Evolutionary conservation across 345 rosid genomes (phyloP), one percentile per base, ranked within the genome.

Genomic region (Eutrema yunnanense): DNA sequence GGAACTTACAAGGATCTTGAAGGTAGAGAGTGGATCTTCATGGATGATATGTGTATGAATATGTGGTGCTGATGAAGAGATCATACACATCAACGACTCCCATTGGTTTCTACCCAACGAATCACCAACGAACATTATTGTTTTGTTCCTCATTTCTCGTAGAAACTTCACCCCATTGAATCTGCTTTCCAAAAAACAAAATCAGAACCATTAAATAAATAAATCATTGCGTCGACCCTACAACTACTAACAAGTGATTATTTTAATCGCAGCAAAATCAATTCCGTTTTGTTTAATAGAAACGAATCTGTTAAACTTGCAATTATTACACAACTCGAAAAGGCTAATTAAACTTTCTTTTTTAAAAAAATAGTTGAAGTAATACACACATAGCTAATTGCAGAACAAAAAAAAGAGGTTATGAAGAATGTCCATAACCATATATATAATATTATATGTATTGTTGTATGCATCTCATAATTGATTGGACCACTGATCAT

Each of bases 81-180:
- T 83, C 96, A 95, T 73, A 60, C 99, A 95, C 52, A 85, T 81
- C 86, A 95, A 79, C 32, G 99, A 92, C 82, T 94, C 90, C 92
- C 92, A 94, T 76, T 94, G 98, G 65, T 94, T 90, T 72, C 87
- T 79, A 3, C 97, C 93, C 40, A 95, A 71, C 1, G 99, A 95
- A 72, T 92, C 99, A 57, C 99, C 99, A 40, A 92, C 99, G 70
- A 92, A 92, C 96, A 92, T 88, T 75, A 95, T 73, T 0, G 78
- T 84, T 83, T 83, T 90, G 79, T 90, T 88, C 58, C 79, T 83
- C 98, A 90, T 85, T 61, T 80, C 82, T 51, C 27, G 54, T 81
- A 95, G 58, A 83, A 90, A 92, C 33, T 87, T 84, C 36, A 80
- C 66, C 62, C 98, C 99, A 69, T 83, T 58, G 77, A 95, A 94